Evolutionary conservation across 2,329 filamentous ascomycete genomes (phyloP).

Genomic region (Ophiostoma fasciatum): DNA sequence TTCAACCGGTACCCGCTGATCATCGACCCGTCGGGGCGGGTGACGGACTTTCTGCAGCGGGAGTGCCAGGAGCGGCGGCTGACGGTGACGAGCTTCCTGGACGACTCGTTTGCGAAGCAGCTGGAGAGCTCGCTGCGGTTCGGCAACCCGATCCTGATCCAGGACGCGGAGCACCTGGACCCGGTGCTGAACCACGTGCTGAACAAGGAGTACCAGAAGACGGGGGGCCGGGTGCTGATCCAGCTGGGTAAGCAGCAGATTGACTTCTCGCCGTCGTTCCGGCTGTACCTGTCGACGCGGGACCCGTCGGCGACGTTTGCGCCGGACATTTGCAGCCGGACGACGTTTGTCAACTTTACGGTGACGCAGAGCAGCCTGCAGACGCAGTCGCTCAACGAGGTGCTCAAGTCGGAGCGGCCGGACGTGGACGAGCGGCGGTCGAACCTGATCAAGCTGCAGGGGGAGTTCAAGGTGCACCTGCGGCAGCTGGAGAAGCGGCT

Average conservation of each 20-base stretch:
- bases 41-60: conserved; percentile 88
- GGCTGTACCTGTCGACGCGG: conserved; percentile 83
- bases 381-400: conserved; percentile 93
- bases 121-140: conserved; percentile 93
- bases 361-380: conserved; percentile 98
- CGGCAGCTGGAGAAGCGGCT: conserved; percentile 89
- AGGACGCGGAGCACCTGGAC: conserved; percentile 93
- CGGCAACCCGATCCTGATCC: conserved; percentile 95
- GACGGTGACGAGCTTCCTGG: conserved; percentile 94
- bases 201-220: conserved; percentile 99
- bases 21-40: conserved; percentile 90
- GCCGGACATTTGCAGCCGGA: conserved; percentile 93
- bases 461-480: conserved; percentile 97
- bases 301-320: conserved; percentile 91
- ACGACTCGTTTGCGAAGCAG: conserved; percentile 96
- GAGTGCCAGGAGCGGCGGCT: conserved; percentile 75
- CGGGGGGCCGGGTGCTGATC: conserved; percentile 91
- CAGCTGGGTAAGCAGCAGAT: conserved; percentile 98
- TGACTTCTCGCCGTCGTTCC: conserved; percentile 95
- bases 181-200: conserved; percentile 96
- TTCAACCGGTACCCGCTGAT: conserved; percentile 98
- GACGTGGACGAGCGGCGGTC: conserved; percentile 93
- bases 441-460: conserved; percentile 96
- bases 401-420: conserved; percentile 90
- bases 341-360: conserved; percentile 98